Base-by-base conservation (phyloP, 2,329 filamentous ascomycete genomes). In the Chaetomiaceae sp. region DNA sequence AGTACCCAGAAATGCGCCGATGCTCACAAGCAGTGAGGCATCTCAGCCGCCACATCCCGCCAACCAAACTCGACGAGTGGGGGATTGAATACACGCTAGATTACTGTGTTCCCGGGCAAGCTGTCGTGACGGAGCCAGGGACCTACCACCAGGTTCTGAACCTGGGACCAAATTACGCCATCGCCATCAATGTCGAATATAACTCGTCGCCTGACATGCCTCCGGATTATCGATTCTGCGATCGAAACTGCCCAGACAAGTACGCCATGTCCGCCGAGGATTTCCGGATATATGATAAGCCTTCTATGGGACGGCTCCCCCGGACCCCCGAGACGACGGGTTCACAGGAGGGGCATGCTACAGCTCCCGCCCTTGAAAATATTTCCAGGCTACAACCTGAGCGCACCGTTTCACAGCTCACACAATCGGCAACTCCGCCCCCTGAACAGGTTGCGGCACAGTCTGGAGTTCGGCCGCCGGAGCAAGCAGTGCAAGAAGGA, bases 61-160 rank as follows among this genome's bases (percentile, higher is more conserved):
- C 61, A 3, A 51, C 51, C 14, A 54, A 54, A 10, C 44, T 63
- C 36, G 61, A 63, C 32, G 53, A 61, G 23, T 63, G 61, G 61
- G 61, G 61, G 9, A 52, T 63, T 43, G 61, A 62, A 51, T 63
- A 63, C 34, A 63, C 61, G 5, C 54, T 63, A 13, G 61, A 63
- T 21, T 63, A 63, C 44, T 63, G 61, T 38, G 50, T 58, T 5
- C 61, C 61, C 2, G 61, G 61, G 4, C 61, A 63, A 18, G 61
- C 61, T 4, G 51, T 63, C 14, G 58, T 63, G n/a, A 63, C 61
- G 11, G 61, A 63, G 43, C 61, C 61, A 2, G 61, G 59, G n/a
- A 63, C 61, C 8, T 63, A 63, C 29, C 61, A 63, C 44, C 61
- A 63, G 41, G 61, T 63, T 18, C 40, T 63, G 29, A 63, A 63